Conservation (phyloP, 1,139 yeast genomes). For the Magnusiomyces magnusii region DNA sequence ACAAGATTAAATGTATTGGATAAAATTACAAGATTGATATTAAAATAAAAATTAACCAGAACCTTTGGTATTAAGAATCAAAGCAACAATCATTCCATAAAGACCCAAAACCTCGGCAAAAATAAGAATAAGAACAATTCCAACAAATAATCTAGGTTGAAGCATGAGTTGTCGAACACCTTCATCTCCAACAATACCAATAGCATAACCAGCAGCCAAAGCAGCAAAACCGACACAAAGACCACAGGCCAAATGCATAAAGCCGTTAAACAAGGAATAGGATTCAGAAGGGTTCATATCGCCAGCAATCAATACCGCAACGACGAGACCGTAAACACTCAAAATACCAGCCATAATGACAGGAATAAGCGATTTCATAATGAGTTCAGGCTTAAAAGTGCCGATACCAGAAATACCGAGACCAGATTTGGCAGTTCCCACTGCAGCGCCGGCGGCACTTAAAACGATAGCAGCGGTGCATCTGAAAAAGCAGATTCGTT, state of each 20-base stretch:
- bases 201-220: constrained; percentile 95
- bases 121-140: constrained; percentile 82
- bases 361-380: constrained; percentile 45
- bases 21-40: too few species aligned
- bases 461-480: constrained; percentile 89
- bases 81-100: constrained; percentile 76
- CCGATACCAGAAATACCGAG: constrained; percentile 86
- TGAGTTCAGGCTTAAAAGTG: constrained; percentile 31
- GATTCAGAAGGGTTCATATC: constrained; percentile 51
- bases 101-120: constrained; percentile 97
- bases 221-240: constrained; percentile 96
- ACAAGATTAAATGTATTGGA: too few species aligned
- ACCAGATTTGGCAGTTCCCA: constrained; percentile 99
- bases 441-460: constrained; percentile 95
- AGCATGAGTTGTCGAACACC: constrained; percentile 97
- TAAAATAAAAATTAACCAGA: too few species aligned
- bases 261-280: constrained; percentile 96
- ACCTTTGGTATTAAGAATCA: constrained; percentile 58
- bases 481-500: constrained; percentile 23
- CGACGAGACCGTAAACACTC: constrained; percentile 98
- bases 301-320: constrained; percentile 89
- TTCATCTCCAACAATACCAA: constrained; percentile 98
- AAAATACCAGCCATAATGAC: constrained; percentile 99
- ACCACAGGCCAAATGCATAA: constrained; percentile 98
- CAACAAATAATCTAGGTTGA: constrained; percentile 91